Conservation (phyloP, 495 filamentous ascomycete genomes). For the Parachaetomium inaequale region DNA sequence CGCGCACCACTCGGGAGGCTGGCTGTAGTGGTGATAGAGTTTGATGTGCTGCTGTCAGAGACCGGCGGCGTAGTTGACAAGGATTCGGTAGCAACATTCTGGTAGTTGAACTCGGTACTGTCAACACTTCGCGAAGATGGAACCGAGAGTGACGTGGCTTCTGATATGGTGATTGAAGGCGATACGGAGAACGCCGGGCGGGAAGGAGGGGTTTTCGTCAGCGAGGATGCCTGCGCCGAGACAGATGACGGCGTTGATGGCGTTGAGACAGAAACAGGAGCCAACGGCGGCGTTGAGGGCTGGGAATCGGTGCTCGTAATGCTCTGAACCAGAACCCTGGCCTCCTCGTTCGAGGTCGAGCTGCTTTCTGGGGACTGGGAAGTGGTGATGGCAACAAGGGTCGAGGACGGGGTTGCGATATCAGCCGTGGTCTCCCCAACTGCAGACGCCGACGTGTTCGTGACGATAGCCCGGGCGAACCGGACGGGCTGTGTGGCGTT, state of each 20-base stretch:
- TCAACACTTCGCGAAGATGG: neutral
- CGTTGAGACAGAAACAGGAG: neutral
- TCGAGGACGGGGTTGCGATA: neutral
- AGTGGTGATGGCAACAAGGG: neutral
- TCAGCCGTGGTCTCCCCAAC: neutral
- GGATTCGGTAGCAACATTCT: neutral
- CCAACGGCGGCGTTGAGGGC: neutral
- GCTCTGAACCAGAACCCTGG: neutral
- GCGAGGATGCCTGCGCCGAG: no score
- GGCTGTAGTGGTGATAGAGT: neutral
- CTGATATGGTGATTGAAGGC: neutral
- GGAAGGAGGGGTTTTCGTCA: neutral
- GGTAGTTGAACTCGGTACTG: neutral
- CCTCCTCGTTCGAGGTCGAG: neutral
- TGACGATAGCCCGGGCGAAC: constrained; percentile 3
- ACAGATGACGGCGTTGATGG: neutral
- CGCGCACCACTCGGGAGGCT: constrained; percentile 12
- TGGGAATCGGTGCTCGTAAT: neutral
- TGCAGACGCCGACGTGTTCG: neutral
- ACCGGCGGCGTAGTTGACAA: neutral
- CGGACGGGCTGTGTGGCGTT: constrained; percentile 11
- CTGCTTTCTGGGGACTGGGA: neutral
- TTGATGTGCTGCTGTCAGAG: neutral
- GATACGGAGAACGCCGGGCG: neutral
- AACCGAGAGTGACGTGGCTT: neutral